phyloP scores from a whole-genome alignment of 208 protist species.

The Wallacemonas sp. region DNA sequence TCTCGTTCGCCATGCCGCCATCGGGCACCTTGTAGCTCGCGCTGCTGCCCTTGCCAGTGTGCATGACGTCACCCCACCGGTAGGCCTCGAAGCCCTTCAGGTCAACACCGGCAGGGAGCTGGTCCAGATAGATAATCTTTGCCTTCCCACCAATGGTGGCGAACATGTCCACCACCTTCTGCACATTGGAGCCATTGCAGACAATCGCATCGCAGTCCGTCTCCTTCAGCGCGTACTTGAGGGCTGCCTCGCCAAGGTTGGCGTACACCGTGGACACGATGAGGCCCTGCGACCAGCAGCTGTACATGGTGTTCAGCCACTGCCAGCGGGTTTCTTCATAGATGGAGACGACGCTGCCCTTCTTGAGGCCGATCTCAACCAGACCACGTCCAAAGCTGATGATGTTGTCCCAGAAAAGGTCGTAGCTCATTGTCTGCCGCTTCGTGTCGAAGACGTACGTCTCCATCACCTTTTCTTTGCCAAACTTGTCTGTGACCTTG shows the following conservation, averaged over 20 bases:
- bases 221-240: conserved; percentile 74
- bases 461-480: conserved; percentile 50
- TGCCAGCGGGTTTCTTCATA: conserved; percentile 88
- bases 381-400: conserved; percentile 54
- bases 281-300: conserved; percentile 61
- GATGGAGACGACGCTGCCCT: conserved; percentile 50
- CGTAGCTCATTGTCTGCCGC: conserved; percentile 57
- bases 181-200: conserved; percentile 62
- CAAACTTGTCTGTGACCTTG: conserved; percentile 31
- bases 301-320: conserved; percentile 72
- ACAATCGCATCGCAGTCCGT: conserved; percentile 66
- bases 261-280: conserved; percentile 82
- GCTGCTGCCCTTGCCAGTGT: conserved; percentile 38
- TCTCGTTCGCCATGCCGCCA: conserved; percentile 42
- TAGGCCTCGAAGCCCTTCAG: conserved; percentile 36
- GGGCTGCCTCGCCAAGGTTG: conserved; percentile 81
- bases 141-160: conserved; percentile 28
- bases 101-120: conserved; percentile 38
- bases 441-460: conserved; percentile 65
- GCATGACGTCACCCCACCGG: conserved; percentile 57
- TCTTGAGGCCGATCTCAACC: conserved; percentile 49
- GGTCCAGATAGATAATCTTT: conserved; percentile 68
- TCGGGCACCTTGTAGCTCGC: conserved; percentile 27
- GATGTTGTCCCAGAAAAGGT: conserved; percentile 48
- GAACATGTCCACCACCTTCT: conserved; percentile 53